Evolutionary conservation across 2,329 filamentous ascomycete genomes (phyloP).

Genomic region (Remersonia thermophila): DNA sequence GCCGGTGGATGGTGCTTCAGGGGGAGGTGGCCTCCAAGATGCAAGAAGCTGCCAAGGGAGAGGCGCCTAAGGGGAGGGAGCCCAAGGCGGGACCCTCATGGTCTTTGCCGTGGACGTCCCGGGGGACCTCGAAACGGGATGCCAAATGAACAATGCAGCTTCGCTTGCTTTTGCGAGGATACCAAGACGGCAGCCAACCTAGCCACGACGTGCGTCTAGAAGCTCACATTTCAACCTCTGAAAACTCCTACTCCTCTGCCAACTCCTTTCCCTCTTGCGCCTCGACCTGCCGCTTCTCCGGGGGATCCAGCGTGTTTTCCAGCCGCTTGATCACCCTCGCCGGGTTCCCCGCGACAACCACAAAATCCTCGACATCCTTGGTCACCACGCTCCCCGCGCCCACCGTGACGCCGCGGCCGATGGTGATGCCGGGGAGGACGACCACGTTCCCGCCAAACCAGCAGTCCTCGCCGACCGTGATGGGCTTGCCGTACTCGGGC

Average conservation of each 20-base stretch:
- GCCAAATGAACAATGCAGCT: neutral
- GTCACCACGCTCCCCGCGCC: constrained; percentile 78
- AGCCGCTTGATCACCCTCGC: constrained; percentile 41
- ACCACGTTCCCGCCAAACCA: constrained; percentile 64
- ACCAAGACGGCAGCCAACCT: no score
- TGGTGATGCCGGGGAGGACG: constrained; percentile 64
- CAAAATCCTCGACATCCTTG: constrained; percentile 55
- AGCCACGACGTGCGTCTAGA: no score
- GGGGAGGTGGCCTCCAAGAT: constrained; percentile 10
- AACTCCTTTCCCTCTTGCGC: neutral
- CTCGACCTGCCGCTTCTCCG: constrained; percentile 1
- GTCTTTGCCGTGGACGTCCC: neutral
- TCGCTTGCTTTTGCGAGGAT: no score
- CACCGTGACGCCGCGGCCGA: constrained; percentile 61
- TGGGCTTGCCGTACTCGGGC: constrained; percentile 61
- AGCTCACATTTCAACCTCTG: no score
- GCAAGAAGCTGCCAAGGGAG: constrained; percentile 8
- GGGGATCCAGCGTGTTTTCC: constrained; percentile 1
- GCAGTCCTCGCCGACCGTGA: constrained; percentile 68
- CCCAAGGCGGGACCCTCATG: neutral
- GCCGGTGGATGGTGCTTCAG: constrained; percentile 16
- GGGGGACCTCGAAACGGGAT: neutral
- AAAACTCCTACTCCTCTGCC: neutral
- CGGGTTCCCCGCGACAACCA: constrained; percentile 55
- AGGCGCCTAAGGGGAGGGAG: neutral